phyloP scores from a whole-genome alignment of 495 filamentous ascomycete species.

The Trichocladium uniseriatum region DNA sequence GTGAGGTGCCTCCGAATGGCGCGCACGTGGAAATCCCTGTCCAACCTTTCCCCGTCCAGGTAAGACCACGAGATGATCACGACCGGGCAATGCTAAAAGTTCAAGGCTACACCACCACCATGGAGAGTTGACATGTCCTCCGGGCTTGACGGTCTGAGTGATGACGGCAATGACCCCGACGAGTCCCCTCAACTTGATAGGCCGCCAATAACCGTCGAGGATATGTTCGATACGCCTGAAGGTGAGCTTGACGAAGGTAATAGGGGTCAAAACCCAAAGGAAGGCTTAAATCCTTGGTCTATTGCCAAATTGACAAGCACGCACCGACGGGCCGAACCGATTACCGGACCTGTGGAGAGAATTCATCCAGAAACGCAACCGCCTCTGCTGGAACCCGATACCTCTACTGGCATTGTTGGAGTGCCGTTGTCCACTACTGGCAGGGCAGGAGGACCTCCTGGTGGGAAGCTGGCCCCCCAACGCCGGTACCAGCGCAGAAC shows the following conservation, averaged over 20 bases:
- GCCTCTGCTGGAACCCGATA: not conserved
- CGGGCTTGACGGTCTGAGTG: constrained; percentile 5
- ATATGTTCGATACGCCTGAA: not conserved
- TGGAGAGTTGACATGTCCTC: constrained; percentile 20
- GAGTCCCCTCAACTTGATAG: not conserved
- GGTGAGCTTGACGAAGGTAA: not conserved
- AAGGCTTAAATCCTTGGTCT: constrained; percentile 23
- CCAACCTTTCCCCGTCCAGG: not conserved
- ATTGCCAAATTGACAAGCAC: constrained; percentile 13
- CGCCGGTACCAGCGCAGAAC: not conserved
- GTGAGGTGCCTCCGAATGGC: not conserved
- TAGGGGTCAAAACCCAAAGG: not conserved
- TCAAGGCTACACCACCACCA: not conserved
- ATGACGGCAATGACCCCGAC: not conserved
- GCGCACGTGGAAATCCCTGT: not conserved
- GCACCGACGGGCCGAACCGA: not conserved
- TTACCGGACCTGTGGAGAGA: not conserved
- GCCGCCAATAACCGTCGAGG: not conserved
- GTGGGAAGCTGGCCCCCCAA: too few relatives aligned
- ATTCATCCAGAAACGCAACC: not conserved
- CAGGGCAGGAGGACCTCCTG: not conserved
- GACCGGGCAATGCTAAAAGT: not conserved
- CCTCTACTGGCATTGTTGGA: not conserved
- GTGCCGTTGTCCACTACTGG: not conserved
- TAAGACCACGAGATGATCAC: not conserved